phyloP scores from a whole-genome alignment of 345 rosid species.

The Garcia nutans region DNA sequence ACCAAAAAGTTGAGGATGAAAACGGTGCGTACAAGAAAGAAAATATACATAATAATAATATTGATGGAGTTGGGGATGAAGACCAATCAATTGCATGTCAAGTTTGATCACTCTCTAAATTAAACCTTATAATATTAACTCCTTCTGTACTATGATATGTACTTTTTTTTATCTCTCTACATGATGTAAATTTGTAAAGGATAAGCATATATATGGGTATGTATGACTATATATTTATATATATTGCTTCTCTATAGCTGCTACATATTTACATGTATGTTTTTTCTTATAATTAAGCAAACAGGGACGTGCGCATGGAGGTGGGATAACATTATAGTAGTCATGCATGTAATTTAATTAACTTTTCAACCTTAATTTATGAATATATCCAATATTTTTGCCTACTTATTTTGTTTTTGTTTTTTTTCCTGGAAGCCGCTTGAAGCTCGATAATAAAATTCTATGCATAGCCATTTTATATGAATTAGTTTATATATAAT shows the following conservation, averaged over 20 bases:
- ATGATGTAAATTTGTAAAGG: constrained; percentile 3
- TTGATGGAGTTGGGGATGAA: neutral
- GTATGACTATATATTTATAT: too few species aligned
- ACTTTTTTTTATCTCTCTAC: too few species aligned
- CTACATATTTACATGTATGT: too few species aligned
- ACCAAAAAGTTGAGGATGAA: neutral
- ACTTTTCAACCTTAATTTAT: too few species aligned
- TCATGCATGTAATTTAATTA: neutral
- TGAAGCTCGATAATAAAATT: too few species aligned
- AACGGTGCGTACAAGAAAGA: constrained; percentile 1
- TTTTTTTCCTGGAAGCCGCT: too few species aligned
- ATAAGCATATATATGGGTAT: neutral
- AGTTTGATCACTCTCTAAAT: neutral
- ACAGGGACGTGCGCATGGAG: neutral
- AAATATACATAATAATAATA: constrained; percentile 1
- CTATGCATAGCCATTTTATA: too few species aligned
- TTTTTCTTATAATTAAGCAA: neutral
- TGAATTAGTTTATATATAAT: too few species aligned
- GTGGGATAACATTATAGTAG: neutral
- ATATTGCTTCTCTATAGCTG: neutral
- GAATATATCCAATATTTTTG: too few species aligned
- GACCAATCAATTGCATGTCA: neutral
- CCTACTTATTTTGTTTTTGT: too few species aligned
- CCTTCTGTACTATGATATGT: neutral
- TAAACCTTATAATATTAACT: neutral